These are phyloP conservation scores for Penicillium subrubescens DNA, from an alignment of 495 filamentous ascomycete species.

Conservation along the genomic window DNA sequence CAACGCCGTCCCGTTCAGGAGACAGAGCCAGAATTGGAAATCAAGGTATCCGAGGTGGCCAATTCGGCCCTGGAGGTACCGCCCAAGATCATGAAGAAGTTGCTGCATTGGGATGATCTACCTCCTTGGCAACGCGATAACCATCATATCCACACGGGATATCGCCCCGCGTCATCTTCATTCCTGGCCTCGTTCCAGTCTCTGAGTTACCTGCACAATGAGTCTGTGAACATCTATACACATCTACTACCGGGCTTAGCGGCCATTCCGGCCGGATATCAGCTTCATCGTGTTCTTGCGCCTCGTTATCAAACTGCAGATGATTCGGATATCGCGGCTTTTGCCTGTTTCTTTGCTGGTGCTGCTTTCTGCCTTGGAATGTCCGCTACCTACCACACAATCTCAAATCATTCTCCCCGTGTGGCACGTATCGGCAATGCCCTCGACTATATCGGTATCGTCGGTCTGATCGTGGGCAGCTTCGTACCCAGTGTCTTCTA, in stretches of 20 bases:
- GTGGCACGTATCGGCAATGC: conserved; percentile 67
- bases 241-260: conserved; percentile 66
- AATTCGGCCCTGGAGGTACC: conserved; percentile 32
- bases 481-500: conserved; percentile 88
- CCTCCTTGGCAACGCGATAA: conserved; percentile 76
- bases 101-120: conserved; percentile 65
- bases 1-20: conserved; percentile 40
- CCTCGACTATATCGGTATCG: conserved; percentile 90
- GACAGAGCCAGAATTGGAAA: conserved; percentile 17
- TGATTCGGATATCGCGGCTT: conserved; percentile 66
- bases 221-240: conserved; percentile 92
- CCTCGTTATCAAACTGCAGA: conserved; percentile 70
- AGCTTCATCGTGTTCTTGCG: conserved; percentile 52
- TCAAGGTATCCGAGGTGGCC: conserved; percentile 20
- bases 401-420: conserved; percentile 64
- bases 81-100: conserved; percentile 34
- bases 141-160: conserved; percentile 70
- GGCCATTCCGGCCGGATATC: conserved; percentile 37
- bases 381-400: conserved; percentile 78
- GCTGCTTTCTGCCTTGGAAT: conserved; percentile 79
- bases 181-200: conserved; percentile 64
- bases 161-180: conserved; percentile 69
- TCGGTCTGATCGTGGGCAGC: conserved; percentile 83
- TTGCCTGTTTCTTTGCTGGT: conserved; percentile 77
- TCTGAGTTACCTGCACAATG: conserved; percentile 82